These are phyloP conservation scores for Colletotrichum destructivum DNA, from an alignment of 2,329 filamentous ascomycete genomes.

Conservation along the genomic window DNA sequence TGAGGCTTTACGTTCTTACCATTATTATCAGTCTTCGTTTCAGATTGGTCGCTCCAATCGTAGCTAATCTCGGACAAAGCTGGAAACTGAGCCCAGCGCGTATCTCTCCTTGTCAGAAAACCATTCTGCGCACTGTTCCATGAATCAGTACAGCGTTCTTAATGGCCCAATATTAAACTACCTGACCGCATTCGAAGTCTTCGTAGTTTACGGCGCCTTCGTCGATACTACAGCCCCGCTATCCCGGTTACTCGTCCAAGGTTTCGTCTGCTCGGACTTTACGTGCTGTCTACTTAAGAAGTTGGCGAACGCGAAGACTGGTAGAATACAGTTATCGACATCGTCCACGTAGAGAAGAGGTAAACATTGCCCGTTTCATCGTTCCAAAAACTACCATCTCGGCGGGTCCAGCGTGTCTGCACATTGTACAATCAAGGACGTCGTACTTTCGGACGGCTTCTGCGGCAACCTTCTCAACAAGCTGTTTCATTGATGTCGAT, in stretches of 20 bases:
- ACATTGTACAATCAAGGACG: conserved; percentile 58
- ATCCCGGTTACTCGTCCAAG: conserved; percentile 52
- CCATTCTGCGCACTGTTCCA: conserved; percentile 45
- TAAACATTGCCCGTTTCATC: conserved; percentile 61
- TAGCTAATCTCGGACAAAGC: conserved; percentile 46
- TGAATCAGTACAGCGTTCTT: conserved; percentile 47
- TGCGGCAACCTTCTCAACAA: conserved; percentile 48
- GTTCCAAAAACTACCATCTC: conserved; percentile 59
- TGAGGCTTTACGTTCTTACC: conserved; percentile 47
- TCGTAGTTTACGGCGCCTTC: conserved; percentile 48
- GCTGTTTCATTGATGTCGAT: conserved; percentile 46
- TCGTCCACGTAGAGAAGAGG: conserved; percentile 52
- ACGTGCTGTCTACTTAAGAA: conserved; percentile 47
- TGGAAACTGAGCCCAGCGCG: conserved; percentile 46
- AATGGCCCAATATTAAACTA: conserved; percentile 48
- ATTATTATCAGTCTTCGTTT: conserved; percentile 52
- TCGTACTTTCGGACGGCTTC: conserved; percentile 44
- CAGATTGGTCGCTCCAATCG: conserved; percentile 48
- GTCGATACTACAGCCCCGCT: conserved; percentile 54
- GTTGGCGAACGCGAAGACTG: conserved; percentile 17
- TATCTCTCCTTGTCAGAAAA: conserved; percentile 49
- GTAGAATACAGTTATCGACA: conserved; percentile 50
- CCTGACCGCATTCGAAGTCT: conserved; percentile 49
- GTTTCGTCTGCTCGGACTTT: conserved; percentile 49
- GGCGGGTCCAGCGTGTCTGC: conserved; percentile 54